Base-by-base conservation (phyloP, 139 green algal genomes). In the Chlamydomonas asymmetrica region DNA sequence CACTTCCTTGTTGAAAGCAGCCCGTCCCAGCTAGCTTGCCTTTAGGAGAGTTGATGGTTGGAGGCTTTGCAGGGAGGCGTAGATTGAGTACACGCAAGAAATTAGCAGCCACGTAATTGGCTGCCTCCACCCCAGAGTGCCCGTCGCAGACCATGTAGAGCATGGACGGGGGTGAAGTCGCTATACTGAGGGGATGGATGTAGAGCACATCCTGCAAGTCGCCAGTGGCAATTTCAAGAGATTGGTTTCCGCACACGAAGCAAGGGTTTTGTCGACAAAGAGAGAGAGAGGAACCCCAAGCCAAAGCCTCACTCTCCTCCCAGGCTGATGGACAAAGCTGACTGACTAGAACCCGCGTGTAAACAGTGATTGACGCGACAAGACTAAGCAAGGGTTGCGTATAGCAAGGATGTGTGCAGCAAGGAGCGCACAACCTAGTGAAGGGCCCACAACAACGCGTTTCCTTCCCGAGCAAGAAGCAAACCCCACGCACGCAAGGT, bases 101-200 rank as follows among this genome's bases (percentile, higher is more conserved):
- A 37, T 71, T 73, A 35, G 67, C 61, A 31, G 74, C 74, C 10
- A 77, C 76, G 25, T 63, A 87, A 49, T 75, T 56, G 45, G 82
- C 78, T 65, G 82, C 71, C 66, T 79, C 71, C 43, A 71, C 20
- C 27, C 74, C 57, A 50, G 75, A 49, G 74, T 79, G 64, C 39
- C 83, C 83, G 60, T 88, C 83, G 56, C 83, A 88, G 0, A 88
- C 83, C 54, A 86, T 82, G 63, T 87, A 88, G 9, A 86, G 27
- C 69, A 76, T 73, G 63, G 41, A 50, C 13, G 61, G 62, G 0
- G 70, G 70, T 23, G 74, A 63, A 4, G 66, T 72, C 9, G 48
- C 39, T 35, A 83, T 78, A 52, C 49, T 52, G 20, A 83, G 77
- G 1, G 77, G 77, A 38, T 83, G 77, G 3, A 83, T 76, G n/a